phyloP scores from a whole-genome alignment of 2,329 filamentous ascomycete species.

The Claviceps arundinis region DNA sequence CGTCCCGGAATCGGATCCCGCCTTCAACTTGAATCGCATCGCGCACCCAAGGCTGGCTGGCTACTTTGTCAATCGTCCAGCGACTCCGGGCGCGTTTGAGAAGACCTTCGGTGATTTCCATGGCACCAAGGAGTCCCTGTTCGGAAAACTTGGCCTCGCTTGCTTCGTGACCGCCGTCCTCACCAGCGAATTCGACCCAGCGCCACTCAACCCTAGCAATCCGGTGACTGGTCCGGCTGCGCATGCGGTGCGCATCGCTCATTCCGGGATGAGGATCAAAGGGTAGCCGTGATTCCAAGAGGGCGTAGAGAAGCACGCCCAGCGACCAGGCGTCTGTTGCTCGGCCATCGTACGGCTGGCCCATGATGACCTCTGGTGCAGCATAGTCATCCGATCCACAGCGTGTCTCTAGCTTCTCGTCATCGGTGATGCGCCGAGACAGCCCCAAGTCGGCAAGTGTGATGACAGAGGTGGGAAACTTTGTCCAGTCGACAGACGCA shows the following conservation, averaged over 20 bases:
- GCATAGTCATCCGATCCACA: constrained; percentile 97
- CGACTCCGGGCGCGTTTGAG: constrained; percentile 71
- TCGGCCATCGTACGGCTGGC: constrained; percentile 85
- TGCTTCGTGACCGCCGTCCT: constrained; percentile 75
- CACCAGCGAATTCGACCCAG: constrained; percentile 76
- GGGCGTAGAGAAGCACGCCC: constrained; percentile 81
- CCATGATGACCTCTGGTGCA: constrained; percentile 90
- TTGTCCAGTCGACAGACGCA: constrained; percentile 51
- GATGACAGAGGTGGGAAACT: constrained; percentile 68
- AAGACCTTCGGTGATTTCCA: constrained; percentile 69
- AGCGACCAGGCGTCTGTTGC: constrained; percentile 90
- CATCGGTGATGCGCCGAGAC: constrained; percentile 70
- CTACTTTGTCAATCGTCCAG: constrained; percentile 63
- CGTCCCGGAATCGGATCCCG: constrained; percentile 45
- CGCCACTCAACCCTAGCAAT: constrained; percentile 93
- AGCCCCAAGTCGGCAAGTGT: constrained; percentile 88
- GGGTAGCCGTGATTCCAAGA: constrained; percentile 83
- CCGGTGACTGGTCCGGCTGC: constrained; percentile 77
- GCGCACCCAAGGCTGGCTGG: constrained; percentile 60
- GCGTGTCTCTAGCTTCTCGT: constrained; percentile 79
- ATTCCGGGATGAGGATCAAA: constrained; percentile 83
- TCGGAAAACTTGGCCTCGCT: constrained; percentile 47
- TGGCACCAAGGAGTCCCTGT: constrained; percentile 58
- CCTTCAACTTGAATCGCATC: constrained; percentile 57
- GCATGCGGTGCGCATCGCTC: constrained; percentile 60